Conservation (phyloP, 208 protist species). For the Wallacemonas collosoma region DNA sequence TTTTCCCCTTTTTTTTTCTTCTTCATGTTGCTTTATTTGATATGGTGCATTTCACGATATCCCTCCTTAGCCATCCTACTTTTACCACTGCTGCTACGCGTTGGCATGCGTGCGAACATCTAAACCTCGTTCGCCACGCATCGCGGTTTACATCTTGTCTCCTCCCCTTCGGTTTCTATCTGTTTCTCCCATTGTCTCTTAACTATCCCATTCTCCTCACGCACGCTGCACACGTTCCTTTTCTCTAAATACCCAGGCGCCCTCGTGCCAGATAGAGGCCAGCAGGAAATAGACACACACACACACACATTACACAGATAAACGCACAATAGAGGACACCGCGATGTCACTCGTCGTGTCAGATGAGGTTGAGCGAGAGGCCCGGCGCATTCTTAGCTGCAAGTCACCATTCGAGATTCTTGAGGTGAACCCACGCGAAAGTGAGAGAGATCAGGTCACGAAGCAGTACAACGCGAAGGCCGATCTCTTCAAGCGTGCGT, state of each 20-base stretch:
- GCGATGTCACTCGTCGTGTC: slow-evolving; percentile 75
- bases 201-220: neutral
- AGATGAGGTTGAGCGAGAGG: slow-evolving; percentile 59
- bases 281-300: neutral
- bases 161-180: neutral
- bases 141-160: neutral
- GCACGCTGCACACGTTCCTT: too few relatives aligned
- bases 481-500: slow-evolving; percentile 56
- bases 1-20: neutral
- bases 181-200: slow-evolving; percentile 23
- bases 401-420: slow-evolving; percentile 81
- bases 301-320: neutral
- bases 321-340: too few relatives aligned
- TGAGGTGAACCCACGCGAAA: slow-evolving; percentile 51
- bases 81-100: too few relatives aligned
- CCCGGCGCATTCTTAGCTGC: slow-evolving; percentile 69
- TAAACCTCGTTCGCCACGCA: too few relatives aligned
- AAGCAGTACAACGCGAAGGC: slow-evolving; percentile 68
- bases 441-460: slow-evolving; percentile 47
- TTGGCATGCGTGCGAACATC: too few relatives aligned
- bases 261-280: too few relatives aligned
- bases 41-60: too few relatives aligned
- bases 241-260: too few relatives aligned
- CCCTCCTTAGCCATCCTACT: too few relatives aligned
- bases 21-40: neutral